Base-by-base conservation (phyloP, 768 basidiomycete genomes). In the Mycena latifolia region DNA sequence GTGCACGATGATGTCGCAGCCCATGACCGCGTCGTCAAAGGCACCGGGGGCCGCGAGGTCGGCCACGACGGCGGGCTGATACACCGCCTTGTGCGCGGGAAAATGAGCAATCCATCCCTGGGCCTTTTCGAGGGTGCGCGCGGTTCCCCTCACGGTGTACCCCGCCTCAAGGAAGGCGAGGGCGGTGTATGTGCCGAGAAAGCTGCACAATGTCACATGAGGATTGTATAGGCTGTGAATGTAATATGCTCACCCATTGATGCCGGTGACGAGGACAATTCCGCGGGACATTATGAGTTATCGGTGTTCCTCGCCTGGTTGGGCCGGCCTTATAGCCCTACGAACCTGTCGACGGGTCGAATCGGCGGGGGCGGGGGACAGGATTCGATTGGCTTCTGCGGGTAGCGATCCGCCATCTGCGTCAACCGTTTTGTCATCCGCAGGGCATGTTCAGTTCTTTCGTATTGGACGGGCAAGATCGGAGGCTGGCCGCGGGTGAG, bases 1-100 rank as follows among this genome's bases (percentile, higher is more conserved):
- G 61, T 82, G 81, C 15, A 66, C 71, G 58, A 86, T 74, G 9
- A 75, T 81, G 27, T 82, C 79, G n/a, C 84, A 80, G 9, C 79
- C 83, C 67, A 81, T 79, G 63, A 85, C 79, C 9, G 80, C 83
- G 29, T 84, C 79, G 68, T 85, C 80, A 69, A 85, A 87, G 0
- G 78, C 80, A 31, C 75, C 75, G 24, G 58, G 65, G 7, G 50
- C 57, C 20, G 72, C 77, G 51, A 85, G 77, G 57, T 86, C 84
- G 48, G 78, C 75, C 22, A 84, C 82, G 45, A 85, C 75, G 8
- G 76, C 79, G 69, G 79, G 82, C 22, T 77, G 71, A 58, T 82
- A 82, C 2, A 24, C n/a, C 35, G 67, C 72, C 9, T 73, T 74
- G 43, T 75, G 62, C 1, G 74, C 72, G 22, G 79, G 73, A 69